Conservation (phyloP, 2,329 filamentous ascomycete species). For the Fusarium hainanense region DNA sequence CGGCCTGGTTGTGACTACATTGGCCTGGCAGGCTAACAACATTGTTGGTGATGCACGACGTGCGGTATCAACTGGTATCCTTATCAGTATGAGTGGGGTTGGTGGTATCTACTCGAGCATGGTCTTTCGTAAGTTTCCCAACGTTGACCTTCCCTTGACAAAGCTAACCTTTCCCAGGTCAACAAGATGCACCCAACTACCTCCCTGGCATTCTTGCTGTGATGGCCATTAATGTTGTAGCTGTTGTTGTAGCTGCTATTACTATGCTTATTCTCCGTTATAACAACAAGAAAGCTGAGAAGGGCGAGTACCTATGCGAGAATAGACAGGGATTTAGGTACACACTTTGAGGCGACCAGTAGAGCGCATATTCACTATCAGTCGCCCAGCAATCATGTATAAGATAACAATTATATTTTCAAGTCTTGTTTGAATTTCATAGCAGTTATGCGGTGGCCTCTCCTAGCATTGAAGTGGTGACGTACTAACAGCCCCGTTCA, state of each 20-base stretch:
- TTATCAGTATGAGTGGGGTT: conserved; percentile 30
- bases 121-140: conserved; percentile 28
- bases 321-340: conserved; percentile 19
- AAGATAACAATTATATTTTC: rapidly evolving
- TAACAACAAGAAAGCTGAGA: conserved; percentile 1
- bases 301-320: conserved; percentile 1
- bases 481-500: too few species aligned
- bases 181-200: conserved; percentile 32
- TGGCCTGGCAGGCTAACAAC: conserved; percentile 34
- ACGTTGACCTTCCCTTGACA: rapidly evolving
- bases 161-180: conserved; percentile 12
- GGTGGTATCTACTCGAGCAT: conserved; percentile 34
- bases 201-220: conserved; percentile 24
- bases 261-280: conserved; percentile 24
- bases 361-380: rapidly evolving
- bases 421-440: too few species aligned
- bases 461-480: too few species aligned
- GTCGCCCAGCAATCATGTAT: rapidly evolving
- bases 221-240: conserved; percentile 22
- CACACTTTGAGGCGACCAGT: background rate
- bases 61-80: conserved; percentile 24
- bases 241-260: conserved; percentile 3
- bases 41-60: conserved; percentile 27
- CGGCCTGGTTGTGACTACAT: conserved; percentile 7
- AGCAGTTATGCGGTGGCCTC: too few species aligned